phyloP scores from a whole-genome alignment of 1,284 basidiomycete genomes.

The Omphalotus olearius region DNA sequence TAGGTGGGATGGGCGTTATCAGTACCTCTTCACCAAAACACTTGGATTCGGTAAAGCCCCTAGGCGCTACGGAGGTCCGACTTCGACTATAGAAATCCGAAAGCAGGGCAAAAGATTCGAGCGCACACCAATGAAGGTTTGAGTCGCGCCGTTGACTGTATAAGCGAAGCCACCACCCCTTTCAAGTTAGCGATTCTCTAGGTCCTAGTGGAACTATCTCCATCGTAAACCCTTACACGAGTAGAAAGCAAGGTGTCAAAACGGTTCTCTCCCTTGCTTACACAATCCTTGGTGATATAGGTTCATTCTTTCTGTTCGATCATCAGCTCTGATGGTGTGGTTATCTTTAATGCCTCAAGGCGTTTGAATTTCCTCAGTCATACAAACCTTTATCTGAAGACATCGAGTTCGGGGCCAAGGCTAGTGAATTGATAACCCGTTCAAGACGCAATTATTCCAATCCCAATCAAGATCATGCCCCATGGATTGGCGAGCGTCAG shows the following conservation, averaged over 20 bases:
- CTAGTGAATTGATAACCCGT: constrained; percentile 9
- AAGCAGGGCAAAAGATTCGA: constrained; percentile 21
- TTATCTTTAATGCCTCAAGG: neutral
- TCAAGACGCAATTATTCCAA: constrained; percentile 19
- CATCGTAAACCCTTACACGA: constrained; percentile 20
- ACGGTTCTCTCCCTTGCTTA: constrained; percentile 24
- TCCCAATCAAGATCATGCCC: constrained; percentile 26
- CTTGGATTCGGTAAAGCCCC: neutral
- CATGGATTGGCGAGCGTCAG: constrained; percentile 24
- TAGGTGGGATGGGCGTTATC: constrained; percentile 33
- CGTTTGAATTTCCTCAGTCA: neutral
- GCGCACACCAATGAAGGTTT: constrained; percentile 22
- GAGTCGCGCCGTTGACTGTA: constrained; percentile 23
- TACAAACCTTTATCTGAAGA: neutral
- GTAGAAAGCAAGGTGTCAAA: constrained; percentile 18
- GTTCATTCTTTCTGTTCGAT: neutral
- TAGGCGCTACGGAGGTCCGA: constrained; percentile 32
- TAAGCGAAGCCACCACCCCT: constrained; percentile 21
- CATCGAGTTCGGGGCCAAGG: neutral
- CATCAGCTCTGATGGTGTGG: neutral
- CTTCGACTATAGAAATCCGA: constrained; percentile 29
- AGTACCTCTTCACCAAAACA: constrained; percentile 29
- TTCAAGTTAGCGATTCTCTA: constrained; percentile 20
- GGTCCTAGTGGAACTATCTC: constrained; percentile 23
- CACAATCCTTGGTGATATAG: constrained; percentile 17